Percentiles rank a stretch among this genome's conserved stretches.
Conservation (phyloP, 441 rosid species). For the Populus tomentosa region DNA sequence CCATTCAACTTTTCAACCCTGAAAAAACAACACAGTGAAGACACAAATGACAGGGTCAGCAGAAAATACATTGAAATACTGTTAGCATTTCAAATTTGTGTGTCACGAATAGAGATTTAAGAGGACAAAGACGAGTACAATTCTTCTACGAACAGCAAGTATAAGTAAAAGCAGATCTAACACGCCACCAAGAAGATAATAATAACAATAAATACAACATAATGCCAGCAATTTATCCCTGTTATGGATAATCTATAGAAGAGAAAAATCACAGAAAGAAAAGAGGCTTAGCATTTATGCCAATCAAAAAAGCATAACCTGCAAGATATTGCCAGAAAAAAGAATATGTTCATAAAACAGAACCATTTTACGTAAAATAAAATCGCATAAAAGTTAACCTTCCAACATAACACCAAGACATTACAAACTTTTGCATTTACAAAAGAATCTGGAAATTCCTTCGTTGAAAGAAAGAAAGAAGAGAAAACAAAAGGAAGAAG, state of each 20-base stretch:
- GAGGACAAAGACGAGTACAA: background rate
- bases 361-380: background rate
- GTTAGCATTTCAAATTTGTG: background rate
- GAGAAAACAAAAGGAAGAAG: no score
- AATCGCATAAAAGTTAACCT: background rate
- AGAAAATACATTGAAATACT: background rate
- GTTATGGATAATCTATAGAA: background rate
- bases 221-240: background rate
- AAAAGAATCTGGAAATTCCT: background rate
- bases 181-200: background rate
- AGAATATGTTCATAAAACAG: background rate
- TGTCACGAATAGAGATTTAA: no score
- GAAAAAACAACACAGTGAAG: slow-evolving; percentile 15
- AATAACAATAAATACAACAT: background rate
- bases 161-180: slow-evolving; percentile 20
- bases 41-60: background rate
- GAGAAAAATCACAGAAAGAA: background rate
- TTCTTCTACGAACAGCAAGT: background rate
- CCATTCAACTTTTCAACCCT: slow-evolving; percentile 47
- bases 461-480: no score
- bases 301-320: background rate
- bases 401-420: background rate
- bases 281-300: background rate
- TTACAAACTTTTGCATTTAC: background rate
- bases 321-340: slow-evolving; percentile 7